Percentiles rank a stretch among this genome's conserved stretches.
phyloP scores from a whole-genome alignment of 768 basidiomycete genomes.

The Cystobasidium tubakii region DNA sequence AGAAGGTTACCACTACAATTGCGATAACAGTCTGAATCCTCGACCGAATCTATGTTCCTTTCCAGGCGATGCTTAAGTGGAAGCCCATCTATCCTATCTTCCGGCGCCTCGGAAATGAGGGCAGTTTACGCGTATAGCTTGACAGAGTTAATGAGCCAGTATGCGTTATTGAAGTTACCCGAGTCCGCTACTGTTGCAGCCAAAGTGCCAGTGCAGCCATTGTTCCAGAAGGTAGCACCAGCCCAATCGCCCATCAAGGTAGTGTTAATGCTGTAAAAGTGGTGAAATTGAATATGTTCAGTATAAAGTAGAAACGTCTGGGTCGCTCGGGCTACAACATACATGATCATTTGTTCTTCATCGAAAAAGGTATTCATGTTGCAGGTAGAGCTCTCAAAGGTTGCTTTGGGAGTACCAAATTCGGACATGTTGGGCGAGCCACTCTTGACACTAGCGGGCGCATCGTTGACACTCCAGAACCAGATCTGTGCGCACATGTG shows the following conservation, averaged over 20 bases:
- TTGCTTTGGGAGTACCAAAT: conserved; percentile 54
- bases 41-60: no score
- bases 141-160: conserved; percentile 32
- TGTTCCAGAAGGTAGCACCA: conserved; percentile 34
- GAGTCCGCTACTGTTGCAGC: conserved; percentile 6
- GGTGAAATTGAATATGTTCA: background rate
- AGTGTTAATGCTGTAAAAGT: conserved; percentile 19
- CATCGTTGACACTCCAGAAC: conserved; percentile 51
- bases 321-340: background rate
- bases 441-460: conserved; percentile 41
- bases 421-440: conserved; percentile 50
- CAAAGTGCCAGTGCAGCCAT: conserved; percentile 32
- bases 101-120: no score
- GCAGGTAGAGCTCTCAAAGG: conserved; percentile 51
- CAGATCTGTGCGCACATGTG: conserved; percentile 54
- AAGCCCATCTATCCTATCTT: no score
- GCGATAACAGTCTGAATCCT: no score
- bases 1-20: no score
- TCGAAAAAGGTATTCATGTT: conserved; percentile 50
- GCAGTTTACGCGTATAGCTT: conserved; percentile 8
- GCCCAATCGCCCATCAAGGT: conserved; percentile 35
- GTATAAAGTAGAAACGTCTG: background rate
- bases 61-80: no score
- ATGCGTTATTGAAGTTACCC: conserved; percentile 29
- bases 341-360: conserved; percentile 33